Conservation (phyloP, 2,329 filamentous ascomycete species). For the Tolypocladium tundrense region DNA sequence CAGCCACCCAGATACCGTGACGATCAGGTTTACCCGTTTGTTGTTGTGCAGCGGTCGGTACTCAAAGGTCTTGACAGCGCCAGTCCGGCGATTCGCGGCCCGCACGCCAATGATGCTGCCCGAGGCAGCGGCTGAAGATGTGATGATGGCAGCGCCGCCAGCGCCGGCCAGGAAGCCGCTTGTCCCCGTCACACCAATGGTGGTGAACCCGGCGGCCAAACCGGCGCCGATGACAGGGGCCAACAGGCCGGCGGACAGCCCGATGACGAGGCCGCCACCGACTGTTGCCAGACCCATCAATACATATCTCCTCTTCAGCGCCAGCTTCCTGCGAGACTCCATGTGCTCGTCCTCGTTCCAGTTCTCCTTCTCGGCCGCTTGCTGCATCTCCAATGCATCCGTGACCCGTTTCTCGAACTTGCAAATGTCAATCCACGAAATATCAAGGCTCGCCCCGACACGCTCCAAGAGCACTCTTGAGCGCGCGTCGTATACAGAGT, state of each 20-base stretch:
- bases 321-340: conserved; percentile 71
- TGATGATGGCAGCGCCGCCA: conserved; percentile 88
- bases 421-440: conserved; percentile 88
- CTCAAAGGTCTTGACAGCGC: conserved; percentile 91
- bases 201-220: conserved; percentile 87
- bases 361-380: conserved; percentile 85
- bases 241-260: conserved; percentile 80
- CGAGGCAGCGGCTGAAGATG: conserved; percentile 75
- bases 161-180: conserved; percentile 82
- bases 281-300: conserved; percentile 97
- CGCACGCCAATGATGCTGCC: conserved; percentile 78
- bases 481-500: conserved; percentile 83
- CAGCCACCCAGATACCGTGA: conserved; percentile 97
- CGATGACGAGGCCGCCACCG: conserved; percentile 89
- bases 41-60: conserved; percentile 96
- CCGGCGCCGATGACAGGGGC: conserved; percentile 92
- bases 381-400: conserved; percentile 95
- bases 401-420: conserved; percentile 96
- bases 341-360: conserved; percentile 97
- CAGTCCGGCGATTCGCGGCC: conserved; percentile 79
- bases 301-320: conserved; percentile 73
- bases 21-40: conserved; percentile 89
- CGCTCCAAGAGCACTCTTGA: conserved; percentile 76
- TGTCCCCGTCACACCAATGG: conserved; percentile 85
- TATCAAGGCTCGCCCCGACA: conserved; percentile 69